Percentiles rank a stretch among this genome's conserved stretches.
phyloP scores from a whole-genome alignment of 2,329 filamentous ascomycete species.

The Microcyclosporella mali region DNA sequence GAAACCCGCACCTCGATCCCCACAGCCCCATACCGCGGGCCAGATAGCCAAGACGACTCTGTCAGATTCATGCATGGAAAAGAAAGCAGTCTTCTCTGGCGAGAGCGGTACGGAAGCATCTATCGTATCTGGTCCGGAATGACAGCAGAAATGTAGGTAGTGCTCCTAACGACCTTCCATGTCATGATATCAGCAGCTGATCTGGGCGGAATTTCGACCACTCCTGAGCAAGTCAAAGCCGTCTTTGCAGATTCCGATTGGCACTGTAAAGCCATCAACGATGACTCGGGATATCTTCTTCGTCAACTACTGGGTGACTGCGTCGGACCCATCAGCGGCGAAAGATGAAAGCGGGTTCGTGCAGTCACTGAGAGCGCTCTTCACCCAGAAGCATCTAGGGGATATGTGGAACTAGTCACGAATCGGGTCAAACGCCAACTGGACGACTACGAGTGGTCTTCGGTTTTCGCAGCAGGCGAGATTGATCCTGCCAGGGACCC shows the following conservation, averaged over 20 bases:
- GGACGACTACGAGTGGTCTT: no score
- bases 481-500: slow-evolving; percentile 3
- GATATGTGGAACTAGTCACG: no score
- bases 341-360: slow-evolving; percentile 28
- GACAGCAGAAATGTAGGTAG: slow-evolving; percentile 4
- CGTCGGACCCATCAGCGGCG: slow-evolving; percentile 37
- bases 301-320: slow-evolving; percentile 40
- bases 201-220: background rate
- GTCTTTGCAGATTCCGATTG: slow-evolving; percentile 42
- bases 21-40: slow-evolving; percentile 24
- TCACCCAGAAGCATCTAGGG: no score
- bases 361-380: slow-evolving; percentile 19
- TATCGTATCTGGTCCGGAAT: slow-evolving; percentile 7
- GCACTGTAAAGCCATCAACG: slow-evolving; percentile 39
- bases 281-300: slow-evolving; percentile 39
- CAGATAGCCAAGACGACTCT: slow-evolving; percentile 37
- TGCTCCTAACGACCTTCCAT: background rate
- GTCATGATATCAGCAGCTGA: no score
- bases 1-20: background rate
- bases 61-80: slow-evolving; percentile 39
- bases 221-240: slow-evolving; percentile 1
- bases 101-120: background rate
- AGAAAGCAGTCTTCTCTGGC: slow-evolving; percentile 5
- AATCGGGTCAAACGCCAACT: no score
- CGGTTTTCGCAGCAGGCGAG: background rate